A percentile compares a stretch with the other conserved stretches of the same genome.
Conservation (phyloP, 768 basidiomycete genomes). For the Amanita pseudoporphyria region DNA sequence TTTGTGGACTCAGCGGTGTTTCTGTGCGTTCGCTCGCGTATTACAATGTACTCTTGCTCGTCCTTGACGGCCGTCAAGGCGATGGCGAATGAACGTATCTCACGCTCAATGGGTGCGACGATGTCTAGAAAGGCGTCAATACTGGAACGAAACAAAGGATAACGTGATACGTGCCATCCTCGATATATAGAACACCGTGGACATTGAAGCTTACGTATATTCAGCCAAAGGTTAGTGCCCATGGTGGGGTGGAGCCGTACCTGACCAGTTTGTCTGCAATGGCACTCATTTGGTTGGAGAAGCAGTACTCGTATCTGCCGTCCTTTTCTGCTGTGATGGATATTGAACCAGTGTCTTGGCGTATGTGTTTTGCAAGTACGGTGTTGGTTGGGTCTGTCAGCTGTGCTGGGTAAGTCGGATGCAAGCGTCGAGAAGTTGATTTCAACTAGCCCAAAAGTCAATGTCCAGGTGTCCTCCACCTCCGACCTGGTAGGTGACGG, state of each 20-base stretch:
- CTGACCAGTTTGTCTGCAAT: slow-evolving; percentile 93
- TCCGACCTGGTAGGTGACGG: slow-evolving; percentile 97
- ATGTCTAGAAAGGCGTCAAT: slow-evolving; percentile 35
- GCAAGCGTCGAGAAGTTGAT: slow-evolving; percentile 5
- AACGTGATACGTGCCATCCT: slow-evolving; percentile 52
- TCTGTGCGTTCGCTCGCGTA: slow-evolving; percentile 85
- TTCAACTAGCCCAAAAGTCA: slow-evolving; percentile 78
- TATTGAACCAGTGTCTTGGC: slow-evolving; percentile 81
- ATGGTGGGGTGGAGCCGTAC: slow-evolving; percentile 30
- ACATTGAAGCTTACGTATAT: slow-evolving; percentile 76
- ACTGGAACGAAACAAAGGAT: not conserved
- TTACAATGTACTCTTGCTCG: slow-evolving; percentile 97
- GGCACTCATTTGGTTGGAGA: slow-evolving; percentile 98
- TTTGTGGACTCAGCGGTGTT: slow-evolving; percentile 94
- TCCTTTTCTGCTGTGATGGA: slow-evolving; percentile 83
- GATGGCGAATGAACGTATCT: slow-evolving; percentile 78
- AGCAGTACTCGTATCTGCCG: slow-evolving; percentile 91
- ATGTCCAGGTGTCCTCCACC: slow-evolving; percentile 96
- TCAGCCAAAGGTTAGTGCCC: not conserved
- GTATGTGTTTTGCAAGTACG: slow-evolving; percentile 69
- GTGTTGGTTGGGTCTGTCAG: slow-evolving; percentile 66
- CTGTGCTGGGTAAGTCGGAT: slow-evolving; percentile 28
- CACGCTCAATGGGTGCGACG: slow-evolving; percentile 92
- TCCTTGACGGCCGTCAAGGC: slow-evolving; percentile 89
- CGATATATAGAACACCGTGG: slow-evolving; percentile 91